Conservation (phyloP, 2,329 filamentous ascomycete genomes). For the Sclerotinia trifoliorum region DNA sequence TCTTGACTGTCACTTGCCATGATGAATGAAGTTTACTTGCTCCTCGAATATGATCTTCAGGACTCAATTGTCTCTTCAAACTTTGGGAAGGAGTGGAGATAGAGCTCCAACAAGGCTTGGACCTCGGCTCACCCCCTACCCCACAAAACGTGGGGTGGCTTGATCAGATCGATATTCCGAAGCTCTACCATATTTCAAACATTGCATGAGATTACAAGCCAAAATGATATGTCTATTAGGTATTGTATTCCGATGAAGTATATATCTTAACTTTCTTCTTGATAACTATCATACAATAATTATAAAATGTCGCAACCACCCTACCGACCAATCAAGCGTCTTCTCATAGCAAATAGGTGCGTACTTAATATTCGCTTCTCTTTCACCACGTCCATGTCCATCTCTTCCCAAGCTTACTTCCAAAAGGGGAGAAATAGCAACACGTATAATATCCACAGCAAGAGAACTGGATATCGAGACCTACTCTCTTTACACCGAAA, state of each 20-base stretch:
- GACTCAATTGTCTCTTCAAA: not conserved
- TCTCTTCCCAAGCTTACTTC: not conserved
- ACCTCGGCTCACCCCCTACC: conserved; percentile 16
- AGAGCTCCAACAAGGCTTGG: not conserved
- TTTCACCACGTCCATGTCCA: not conserved
- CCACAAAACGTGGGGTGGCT: conserved; percentile 4
- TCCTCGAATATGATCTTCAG: not conserved
- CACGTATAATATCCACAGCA: conserved; percentile 58
- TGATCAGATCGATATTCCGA: not conserved
- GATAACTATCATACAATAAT: too few relatives aligned
- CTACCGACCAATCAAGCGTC: conserved; percentile 45
- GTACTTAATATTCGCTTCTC: not conserved
- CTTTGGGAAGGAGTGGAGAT: not conserved
- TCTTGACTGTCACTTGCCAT: conserved; percentile 25
- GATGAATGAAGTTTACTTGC: not conserved
- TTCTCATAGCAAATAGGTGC: conserved; percentile 55
- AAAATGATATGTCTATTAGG: not conserved
- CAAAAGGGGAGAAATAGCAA: conserved; percentile 61
- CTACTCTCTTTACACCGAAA: conserved; percentile 53
- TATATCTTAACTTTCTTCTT: not conserved
- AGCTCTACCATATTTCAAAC: not conserved
- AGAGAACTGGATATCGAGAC: conserved; percentile 57
- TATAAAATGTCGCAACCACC: not conserved
- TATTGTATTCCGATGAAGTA: not conserved
- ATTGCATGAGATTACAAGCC: not conserved